Conservation (phyloP, 768 basidiomycete genomes). For the Boletus pseudopeckii region DNA sequence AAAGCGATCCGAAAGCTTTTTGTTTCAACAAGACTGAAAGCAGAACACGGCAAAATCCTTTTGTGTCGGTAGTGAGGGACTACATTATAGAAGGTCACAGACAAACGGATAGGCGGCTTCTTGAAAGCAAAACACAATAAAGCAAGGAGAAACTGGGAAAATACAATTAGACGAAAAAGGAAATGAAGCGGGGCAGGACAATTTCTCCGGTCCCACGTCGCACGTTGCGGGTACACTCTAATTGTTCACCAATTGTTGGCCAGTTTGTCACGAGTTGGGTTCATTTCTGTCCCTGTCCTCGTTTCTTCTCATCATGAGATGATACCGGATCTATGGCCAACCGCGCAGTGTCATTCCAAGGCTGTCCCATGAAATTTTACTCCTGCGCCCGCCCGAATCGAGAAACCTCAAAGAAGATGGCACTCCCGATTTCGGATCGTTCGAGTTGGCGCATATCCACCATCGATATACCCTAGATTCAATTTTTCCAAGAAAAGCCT, state of each 20-base stretch:
- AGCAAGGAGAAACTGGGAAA: slow-evolving; percentile 31
- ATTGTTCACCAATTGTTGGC: slow-evolving; percentile 28
- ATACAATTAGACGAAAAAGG: slow-evolving; percentile 37
- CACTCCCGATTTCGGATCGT: slow-evolving; percentile 19
- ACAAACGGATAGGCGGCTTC: slow-evolving; percentile 24
- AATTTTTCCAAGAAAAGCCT: slow-evolving; percentile 12
- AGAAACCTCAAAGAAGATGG: slow-evolving; percentile 30
- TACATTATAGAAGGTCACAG: slow-evolving; percentile 26
- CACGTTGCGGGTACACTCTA: slow-evolving; percentile 25
- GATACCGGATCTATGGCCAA: slow-evolving; percentile 26
- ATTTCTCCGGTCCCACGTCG: slow-evolving; percentile 21
- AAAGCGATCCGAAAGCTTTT: slow-evolving; percentile 29
- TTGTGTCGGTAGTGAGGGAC: slow-evolving; percentile 37
- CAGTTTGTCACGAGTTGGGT: slow-evolving; percentile 7
- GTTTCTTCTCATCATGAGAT: slow-evolving; percentile 13
- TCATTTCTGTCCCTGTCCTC: slow-evolving; percentile 13
- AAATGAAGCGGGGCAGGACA: slow-evolving; percentile 17
- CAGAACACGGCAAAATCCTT: slow-evolving; percentile 28
- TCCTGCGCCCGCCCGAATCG: slow-evolving; percentile 27
- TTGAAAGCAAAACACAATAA: slow-evolving; percentile 33
- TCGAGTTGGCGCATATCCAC: slow-evolving; percentile 3
- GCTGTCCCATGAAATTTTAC: slow-evolving; percentile 16
- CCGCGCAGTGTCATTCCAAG: slow-evolving; percentile 4
- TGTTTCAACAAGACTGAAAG: slow-evolving; percentile 22
- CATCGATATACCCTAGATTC: slow-evolving; percentile 4